Evolutionary conservation across 306 rosid species (phyloP).

Genomic region (Dryas alaskensis): DNA sequence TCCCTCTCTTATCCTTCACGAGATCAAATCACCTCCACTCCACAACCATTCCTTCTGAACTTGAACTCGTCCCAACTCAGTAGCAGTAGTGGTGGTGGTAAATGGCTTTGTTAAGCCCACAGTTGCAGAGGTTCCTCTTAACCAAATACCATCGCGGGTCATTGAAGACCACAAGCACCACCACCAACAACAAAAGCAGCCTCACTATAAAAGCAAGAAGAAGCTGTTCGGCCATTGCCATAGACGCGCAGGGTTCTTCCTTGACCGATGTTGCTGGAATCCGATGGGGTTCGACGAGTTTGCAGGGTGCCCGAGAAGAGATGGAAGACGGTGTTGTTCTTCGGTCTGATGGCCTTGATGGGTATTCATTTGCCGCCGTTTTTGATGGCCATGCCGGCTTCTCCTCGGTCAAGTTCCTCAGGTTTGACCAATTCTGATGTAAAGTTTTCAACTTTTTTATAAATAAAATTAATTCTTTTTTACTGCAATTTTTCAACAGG

Average conservation of each 20-base stretch:
- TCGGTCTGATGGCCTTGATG: conserved; percentile 54
- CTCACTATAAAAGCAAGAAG: conserved; percentile 29
- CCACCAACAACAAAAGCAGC: conserved; percentile 29
- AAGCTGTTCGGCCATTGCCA: conserved; percentile 81
- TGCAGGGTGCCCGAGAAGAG: conserved; percentile 86
- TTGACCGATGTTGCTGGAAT: conserved; percentile 50
- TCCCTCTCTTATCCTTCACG: conserved; percentile 52
- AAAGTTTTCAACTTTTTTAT: neutral
- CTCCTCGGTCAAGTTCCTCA: conserved; percentile 77
- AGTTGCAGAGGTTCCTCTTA: conserved; percentile 55
- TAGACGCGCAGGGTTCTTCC: conserved; percentile 67
- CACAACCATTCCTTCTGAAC: conserved; percentile 11
- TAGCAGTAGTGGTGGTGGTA: neutral
- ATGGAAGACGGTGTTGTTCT: conserved; percentile 84
- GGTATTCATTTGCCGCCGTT: conserved; percentile 87
- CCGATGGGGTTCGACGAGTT: conserved; percentile 75
- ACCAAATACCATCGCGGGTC: conserved; percentile 39
- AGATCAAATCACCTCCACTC: conserved; percentile 19
- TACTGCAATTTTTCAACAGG: conserved; percentile 33
- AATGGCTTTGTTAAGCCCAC: conserved; percentile 85
- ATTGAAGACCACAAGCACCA: conserved; percentile 26
- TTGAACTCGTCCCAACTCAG: conserved; percentile 17
- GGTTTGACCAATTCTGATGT: conserved; percentile 27
- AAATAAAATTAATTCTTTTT: conserved; percentile 21
- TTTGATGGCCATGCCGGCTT: conserved; percentile 95